These are phyloP conservation scores for Capsella bursapastoris DNA, from an alignment of 345 rosid genomes.

Conservation along the genomic window DNA sequence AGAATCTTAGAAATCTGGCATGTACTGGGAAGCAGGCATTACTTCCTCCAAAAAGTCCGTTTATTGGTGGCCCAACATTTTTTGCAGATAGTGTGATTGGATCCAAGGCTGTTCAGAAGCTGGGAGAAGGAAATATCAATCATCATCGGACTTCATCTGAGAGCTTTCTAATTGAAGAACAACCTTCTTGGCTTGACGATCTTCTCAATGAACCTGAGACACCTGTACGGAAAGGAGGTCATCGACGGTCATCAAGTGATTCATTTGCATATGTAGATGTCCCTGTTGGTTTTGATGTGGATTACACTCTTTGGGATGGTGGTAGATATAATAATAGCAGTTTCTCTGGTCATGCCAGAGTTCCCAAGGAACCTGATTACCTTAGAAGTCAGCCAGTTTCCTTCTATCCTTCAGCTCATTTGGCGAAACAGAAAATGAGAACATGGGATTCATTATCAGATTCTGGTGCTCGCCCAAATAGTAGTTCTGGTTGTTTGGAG, in stretches of 20 bases:
- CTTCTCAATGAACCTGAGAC: slow-evolving; percentile 91
- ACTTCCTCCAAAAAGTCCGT: slow-evolving; percentile 91
- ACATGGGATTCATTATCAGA: slow-evolving; percentile 60
- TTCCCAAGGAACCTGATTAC: slow-evolving; percentile 49
- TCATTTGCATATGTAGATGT: slow-evolving; percentile 80
- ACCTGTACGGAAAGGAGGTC: slow-evolving; percentile 82
- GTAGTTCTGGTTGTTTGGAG: slow-evolving; percentile 56
- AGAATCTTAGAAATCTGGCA: slow-evolving; percentile 52
- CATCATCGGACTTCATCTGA: slow-evolving; percentile 92
- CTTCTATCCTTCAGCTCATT: slow-evolving; percentile 51
- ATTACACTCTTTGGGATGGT: slow-evolving; percentile 60
- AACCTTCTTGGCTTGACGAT: slow-evolving; percentile 98
- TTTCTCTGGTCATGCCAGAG: slow-evolving; percentile 59
- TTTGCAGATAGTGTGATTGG: slow-evolving; percentile 64
- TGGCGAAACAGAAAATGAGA: slow-evolving; percentile 56
- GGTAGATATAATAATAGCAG: slow-evolving; percentile 48
- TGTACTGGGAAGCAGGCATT: slow-evolving; percentile 74
- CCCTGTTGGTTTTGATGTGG: slow-evolving; percentile 51
- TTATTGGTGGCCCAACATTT: slow-evolving; percentile 62
- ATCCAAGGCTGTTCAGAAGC: slow-evolving; percentile 69
- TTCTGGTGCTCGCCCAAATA: slow-evolving; percentile 45
- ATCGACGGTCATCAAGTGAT: slow-evolving; percentile 94
- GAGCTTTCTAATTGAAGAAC: slow-evolving; percentile 74
- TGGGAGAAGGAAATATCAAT: slow-evolving; percentile 57
- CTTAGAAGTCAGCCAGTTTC: slow-evolving; percentile 44